Conservation (phyloP, 2,329 filamentous ascomycete genomes). For the Albophoma yamanashiensis region DNA sequence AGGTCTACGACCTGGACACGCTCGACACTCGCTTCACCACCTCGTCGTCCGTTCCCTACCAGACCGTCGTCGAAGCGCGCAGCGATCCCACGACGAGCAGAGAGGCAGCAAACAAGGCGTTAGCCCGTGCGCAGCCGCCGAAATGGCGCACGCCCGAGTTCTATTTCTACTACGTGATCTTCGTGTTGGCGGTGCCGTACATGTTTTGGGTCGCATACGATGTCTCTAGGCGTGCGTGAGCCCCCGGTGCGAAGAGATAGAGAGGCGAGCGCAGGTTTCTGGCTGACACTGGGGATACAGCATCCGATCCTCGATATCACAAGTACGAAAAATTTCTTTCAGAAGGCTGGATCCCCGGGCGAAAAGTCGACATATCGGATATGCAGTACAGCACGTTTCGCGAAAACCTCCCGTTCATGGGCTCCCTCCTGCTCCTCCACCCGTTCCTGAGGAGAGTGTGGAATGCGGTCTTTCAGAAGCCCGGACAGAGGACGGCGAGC, state of each 20-base stretch:
- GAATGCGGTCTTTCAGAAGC: constrained; percentile 40
- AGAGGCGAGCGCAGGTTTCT: constrained; percentile 1
- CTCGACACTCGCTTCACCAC: constrained; percentile 55
- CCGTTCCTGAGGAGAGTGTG: constrained; percentile 67
- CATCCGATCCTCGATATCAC: constrained; percentile 68
- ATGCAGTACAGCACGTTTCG: constrained; percentile 79
- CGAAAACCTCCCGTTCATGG: constrained; percentile 73
- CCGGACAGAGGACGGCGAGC: constrained; percentile 20
- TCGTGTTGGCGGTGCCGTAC: constrained; percentile 56
- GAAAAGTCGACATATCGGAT: constrained; percentile 88
- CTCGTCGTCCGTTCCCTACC: constrained; percentile 58
- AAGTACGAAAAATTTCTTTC: constrained; percentile 63
- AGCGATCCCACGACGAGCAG: constrained; percentile 26
- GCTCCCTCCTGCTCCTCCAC: constrained; percentile 63
- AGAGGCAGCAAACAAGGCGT: constrained; percentile 24
- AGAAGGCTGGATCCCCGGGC: constrained; percentile 83
- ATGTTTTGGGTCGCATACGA: constrained; percentile 90
- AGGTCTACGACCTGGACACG: constrained; percentile 55
- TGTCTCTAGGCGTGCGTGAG: constrained; percentile 64
- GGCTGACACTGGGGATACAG: constrained; percentile 31
- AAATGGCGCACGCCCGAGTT: constrained; percentile 86
- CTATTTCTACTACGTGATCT: constrained; percentile 64
- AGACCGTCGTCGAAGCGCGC: constrained; percentile 41
- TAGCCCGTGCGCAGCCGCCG: constrained; percentile 42
- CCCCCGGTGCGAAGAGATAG: neutral